phyloP scores from a whole-genome alignment of 2,329 filamentous ascomycete species.

The Fusarium goolgardi region DNA sequence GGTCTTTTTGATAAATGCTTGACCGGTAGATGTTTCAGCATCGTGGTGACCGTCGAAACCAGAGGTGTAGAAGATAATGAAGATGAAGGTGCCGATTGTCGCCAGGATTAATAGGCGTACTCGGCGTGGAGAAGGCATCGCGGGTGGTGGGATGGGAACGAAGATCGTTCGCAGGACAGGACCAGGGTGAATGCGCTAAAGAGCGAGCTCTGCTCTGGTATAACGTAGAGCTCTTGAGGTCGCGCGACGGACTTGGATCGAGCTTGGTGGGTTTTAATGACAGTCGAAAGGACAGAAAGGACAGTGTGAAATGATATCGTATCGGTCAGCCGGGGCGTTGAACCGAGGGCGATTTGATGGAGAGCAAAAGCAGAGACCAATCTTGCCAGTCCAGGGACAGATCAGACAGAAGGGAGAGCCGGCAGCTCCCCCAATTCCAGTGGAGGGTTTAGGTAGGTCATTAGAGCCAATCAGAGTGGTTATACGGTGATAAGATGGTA shows the following conservation, averaged over 20 bases:
- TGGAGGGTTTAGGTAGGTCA: constrained; percentile 13
- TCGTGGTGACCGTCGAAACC: constrained; percentile 63
- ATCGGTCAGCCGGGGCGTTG: constrained; percentile 25
- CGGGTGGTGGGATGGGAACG: constrained; percentile 33
- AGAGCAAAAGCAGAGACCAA: constrained; percentile 28
- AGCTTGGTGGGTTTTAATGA: constrained; percentile 15
- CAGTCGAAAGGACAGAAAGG: background rate
- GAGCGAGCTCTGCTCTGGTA: constrained; percentile 48
- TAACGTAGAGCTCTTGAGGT: constrained; percentile 22
- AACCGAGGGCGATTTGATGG: constrained; percentile 16
- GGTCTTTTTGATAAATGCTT: constrained; percentile 72
- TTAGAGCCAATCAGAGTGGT: constrained; percentile 23
- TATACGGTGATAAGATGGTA: constrained; percentile 11
- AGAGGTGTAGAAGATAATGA: constrained; percentile 79
- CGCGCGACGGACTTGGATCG: constrained; percentile 11
- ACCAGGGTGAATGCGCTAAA: constrained; percentile 33
- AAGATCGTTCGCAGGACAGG: constrained; percentile 13
- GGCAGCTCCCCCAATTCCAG: constrained; percentile 30
- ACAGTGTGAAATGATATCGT: constrained; percentile 21
- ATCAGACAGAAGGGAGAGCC: constrained; percentile 36
- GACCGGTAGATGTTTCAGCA: constrained; percentile 57
- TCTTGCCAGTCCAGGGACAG: constrained; percentile 18
- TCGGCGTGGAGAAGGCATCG: constrained; percentile 77
- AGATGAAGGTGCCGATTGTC: constrained; percentile 71
- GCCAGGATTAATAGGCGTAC: constrained; percentile 74